Base-by-base conservation (phyloP, 495 filamentous ascomycete genomes). In the Tuber melanosporum region DNA sequence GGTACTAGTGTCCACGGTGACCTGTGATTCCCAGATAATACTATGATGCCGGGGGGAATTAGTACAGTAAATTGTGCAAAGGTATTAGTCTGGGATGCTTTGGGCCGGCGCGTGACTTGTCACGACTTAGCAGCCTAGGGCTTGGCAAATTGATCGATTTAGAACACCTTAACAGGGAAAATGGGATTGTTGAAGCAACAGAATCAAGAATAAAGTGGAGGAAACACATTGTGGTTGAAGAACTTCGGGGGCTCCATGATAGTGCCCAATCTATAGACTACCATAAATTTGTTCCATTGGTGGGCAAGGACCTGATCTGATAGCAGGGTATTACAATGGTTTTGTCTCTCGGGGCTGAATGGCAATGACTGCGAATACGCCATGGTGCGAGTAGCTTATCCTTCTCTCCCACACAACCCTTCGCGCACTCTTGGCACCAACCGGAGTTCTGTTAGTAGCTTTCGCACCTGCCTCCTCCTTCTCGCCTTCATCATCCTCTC, bases 341-440 rank as follows among this genome's bases (percentile, higher is more conserved):
- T 66, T 66, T 66, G 57, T 66, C 32, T 66, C 26, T 66, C 57
- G 17, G 26, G 0, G 4, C 10, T 66, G 32, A 17, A 36, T 36
- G 26, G 32, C 26, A 66, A 66, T 66, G 57, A 66, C 57, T 66
- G 26, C 57, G 57, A 66, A 66, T 66, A 66, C 57, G 57, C 57
- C 32, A 66, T 66, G 14, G 57, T 66, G 57, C 57, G 57, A 14
- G 57, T 36, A 66, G 57, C 26, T 36, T 66, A 66, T 66, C 57
- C 57, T 57, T 57, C 52, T 57, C 9, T 32, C 52, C 52, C 26
- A 62, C 52, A 32, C 52, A 62, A 62, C 52, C 52, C 12, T 66
- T n/a, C 9, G n/a, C n/a, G 3, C 57, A 32, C 57, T 15, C 57
- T 36, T 36, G 26, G 57, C 57, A 26, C n/a, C 57, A 66, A 66